Conservation (phyloP, 2,329 filamentous ascomycete species). For the Fusarium guadeloupense region DNA sequence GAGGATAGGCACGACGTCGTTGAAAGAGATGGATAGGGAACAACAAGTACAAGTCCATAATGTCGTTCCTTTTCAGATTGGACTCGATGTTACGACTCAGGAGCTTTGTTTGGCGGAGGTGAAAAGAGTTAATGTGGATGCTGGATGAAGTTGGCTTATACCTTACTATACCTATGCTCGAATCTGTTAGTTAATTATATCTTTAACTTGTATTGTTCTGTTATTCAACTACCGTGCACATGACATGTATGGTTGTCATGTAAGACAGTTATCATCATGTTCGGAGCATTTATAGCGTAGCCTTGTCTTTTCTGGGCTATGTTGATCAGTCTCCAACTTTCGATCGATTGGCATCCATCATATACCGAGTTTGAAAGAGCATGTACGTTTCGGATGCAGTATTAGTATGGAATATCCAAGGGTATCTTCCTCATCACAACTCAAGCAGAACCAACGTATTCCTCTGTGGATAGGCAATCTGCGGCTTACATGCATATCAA, state of each 20-base stretch:
- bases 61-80: constrained; percentile 4
- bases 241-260: not conserved
- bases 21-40: constrained; percentile 19
- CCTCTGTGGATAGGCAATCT: not conserved
- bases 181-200: constrained; percentile 1
- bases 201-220: not conserved
- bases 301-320: not conserved
- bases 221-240: too few relatives aligned
- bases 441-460: not conserved
- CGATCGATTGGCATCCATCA: not conserved
- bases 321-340: not conserved
- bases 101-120: not conserved
- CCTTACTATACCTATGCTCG: not conserved
- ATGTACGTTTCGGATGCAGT: not conserved
- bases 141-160: constrained; percentile 8
- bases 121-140: constrained; percentile 10
- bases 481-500: constrained; percentile 6
- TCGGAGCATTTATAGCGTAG: too few relatives aligned
- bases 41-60: not conserved
- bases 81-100: not conserved
- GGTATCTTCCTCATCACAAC: not conserved
- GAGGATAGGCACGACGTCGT: not conserved
- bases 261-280: too few relatives aligned
- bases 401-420: too few relatives aligned
- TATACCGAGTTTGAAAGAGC: not conserved